These are phyloP conservation scores for Populus davidiana DNA, from an alignment of 345 rosid genomes.

Conservation along the genomic window DNA sequence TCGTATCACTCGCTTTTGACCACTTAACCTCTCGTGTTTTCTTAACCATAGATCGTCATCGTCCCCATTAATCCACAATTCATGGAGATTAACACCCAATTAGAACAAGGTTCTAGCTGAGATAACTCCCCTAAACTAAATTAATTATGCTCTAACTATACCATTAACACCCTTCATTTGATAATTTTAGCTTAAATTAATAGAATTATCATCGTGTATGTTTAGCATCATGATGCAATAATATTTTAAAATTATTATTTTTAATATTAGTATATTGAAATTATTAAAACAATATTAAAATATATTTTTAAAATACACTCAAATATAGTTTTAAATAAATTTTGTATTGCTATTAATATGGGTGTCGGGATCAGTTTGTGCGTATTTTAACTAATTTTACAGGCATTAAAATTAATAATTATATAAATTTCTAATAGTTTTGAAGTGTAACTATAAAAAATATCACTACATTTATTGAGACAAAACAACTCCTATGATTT, in stretches of 20 bases:
- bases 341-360: too few species aligned
- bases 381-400: too few species aligned
- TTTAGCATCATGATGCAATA: too few species aligned
- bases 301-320: too few species aligned
- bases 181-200: neutral
- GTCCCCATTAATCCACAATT: neutral
- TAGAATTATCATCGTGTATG: too few species aligned
- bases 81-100: neutral
- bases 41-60: neutral
- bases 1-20: neutral
- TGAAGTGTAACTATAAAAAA: too few species aligned
- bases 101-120: neutral
- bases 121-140: neutral
- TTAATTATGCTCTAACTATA: neutral
- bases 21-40: neutral
- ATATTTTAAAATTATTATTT: too few species aligned
- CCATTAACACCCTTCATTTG: neutral
- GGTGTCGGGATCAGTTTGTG: rapidly evolving
- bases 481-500: neutral
- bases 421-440: too few species aligned
- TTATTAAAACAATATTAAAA: too few species aligned
- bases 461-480: neutral
- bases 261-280: too few species aligned
- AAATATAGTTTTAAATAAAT: too few species aligned
- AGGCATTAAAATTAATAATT: rapidly evolving